Conservation (phyloP, 495 filamentous ascomycete genomes). For the Penicillium simplicissimum region DNA sequence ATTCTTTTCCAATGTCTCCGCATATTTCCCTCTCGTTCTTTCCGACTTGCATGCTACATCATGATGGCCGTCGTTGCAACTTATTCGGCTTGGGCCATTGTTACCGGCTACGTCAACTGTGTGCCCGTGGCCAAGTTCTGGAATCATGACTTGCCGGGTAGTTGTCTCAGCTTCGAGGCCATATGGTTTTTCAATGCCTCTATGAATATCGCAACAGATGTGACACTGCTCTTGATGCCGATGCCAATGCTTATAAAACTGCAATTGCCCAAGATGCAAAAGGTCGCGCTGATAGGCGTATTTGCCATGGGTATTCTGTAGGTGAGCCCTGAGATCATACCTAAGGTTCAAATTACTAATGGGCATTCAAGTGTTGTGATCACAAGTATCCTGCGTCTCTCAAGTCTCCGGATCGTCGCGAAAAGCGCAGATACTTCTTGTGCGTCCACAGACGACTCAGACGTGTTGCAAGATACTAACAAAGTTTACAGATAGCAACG, state of each 20-base stretch:
- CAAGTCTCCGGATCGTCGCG: constrained; percentile 32
- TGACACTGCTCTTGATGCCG: constrained; percentile 56
- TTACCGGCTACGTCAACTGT: constrained; percentile 53
- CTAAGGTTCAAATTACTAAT: constrained; percentile 23
- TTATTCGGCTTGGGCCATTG: constrained; percentile 41
- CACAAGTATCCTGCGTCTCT: constrained; percentile 39
- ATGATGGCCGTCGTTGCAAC: constrained; percentile 38
- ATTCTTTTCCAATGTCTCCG: constrained; percentile 52
- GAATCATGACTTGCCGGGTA: constrained; percentile 48
- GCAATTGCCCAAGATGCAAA: constrained; percentile 52
- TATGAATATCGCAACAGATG: constrained; percentile 55
- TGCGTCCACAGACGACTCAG: constrained; percentile 56
- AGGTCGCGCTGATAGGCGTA: constrained; percentile 50
- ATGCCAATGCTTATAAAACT: constrained; percentile 55
- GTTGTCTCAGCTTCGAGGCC: constrained; percentile 51
- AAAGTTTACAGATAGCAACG: constrained; percentile 44
- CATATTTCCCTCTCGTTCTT: constrained; percentile 42
- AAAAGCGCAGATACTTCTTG: constrained; percentile 48
- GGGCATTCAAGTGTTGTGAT: constrained; percentile 31
- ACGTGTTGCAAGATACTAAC: constrained; percentile 47
- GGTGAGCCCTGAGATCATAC: constrained; percentile 45
- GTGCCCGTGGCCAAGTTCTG: constrained; percentile 54
- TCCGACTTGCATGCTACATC: constrained; percentile 35
- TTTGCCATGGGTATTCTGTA: constrained; percentile 58
- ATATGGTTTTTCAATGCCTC: constrained; percentile 56